Conservation (phyloP, 116 monocot species). For the Dioscorea cayenensis region DNA sequence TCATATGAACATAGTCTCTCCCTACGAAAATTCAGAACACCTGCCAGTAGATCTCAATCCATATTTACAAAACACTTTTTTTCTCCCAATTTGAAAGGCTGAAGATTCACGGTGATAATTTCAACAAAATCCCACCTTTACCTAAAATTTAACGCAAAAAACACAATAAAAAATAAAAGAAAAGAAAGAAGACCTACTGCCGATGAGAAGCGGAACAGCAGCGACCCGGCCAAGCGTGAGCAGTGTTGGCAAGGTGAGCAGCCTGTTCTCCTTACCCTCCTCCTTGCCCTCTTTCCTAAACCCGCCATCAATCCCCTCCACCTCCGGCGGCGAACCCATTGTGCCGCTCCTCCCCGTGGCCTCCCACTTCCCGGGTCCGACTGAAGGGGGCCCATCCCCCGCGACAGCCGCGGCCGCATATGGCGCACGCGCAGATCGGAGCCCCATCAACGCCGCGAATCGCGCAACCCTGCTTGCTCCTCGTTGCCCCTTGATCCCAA, state of each 20-base stretch:
- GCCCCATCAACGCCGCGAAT: not conserved
- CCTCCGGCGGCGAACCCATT: not conserved
- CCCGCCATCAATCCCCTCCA: not conserved
- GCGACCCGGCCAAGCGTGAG: slow-evolving; percentile 58
- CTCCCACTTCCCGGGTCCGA: not conserved
- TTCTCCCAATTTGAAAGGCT: too few species aligned
- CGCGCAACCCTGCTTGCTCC: not conserved
- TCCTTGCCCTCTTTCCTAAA: not conserved
- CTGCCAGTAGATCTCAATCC: too few species aligned
- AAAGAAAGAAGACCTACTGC: slow-evolving; percentile 32
- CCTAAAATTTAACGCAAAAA: not conserved
- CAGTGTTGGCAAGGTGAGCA: slow-evolving; percentile 57
- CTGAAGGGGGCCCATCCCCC: too few species aligned
- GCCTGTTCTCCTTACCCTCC: slow-evolving; percentile 4
- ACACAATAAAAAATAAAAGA: not conserved
- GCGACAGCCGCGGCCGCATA: not conserved
- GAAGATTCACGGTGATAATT: too few species aligned
- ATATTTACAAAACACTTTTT: too few species aligned
- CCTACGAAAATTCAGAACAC: too few species aligned
- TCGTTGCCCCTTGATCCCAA: not conserved
- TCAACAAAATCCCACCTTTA: not conserved
- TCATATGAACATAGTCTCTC: too few species aligned
- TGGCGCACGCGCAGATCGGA: not conserved
- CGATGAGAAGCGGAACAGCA: slow-evolving; percentile 45
- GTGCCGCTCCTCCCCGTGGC: not conserved